Base-by-base conservation (phyloP, 176 grass and related monocot genomes). In the Alloteropsis semialata region DNA sequence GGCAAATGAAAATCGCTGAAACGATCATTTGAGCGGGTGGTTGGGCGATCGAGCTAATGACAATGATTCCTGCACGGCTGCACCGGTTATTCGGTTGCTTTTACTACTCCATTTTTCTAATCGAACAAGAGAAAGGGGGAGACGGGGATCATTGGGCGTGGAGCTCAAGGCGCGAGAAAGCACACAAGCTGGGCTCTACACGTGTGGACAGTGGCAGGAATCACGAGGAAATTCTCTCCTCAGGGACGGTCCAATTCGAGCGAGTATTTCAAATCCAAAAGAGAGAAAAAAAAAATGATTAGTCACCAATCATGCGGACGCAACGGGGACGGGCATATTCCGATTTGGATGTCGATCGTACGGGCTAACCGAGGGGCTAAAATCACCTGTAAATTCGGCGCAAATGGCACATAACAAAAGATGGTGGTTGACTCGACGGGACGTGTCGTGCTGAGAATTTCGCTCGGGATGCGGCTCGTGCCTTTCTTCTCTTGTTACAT, bases 101-200 rank as follows among this genome's bases (percentile, higher is more conserved):
- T 10, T 55, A 55, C 51, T 55, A 27, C 53, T 3, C 8, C 53
- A 10, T 13, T 44, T 42, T 42, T 13, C 63, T 36, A 65, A n/a
- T 39, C 6, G 8, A 14, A 12, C 1, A 76, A 43, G 67, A 29
- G 36, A 72, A 17, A 17, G 15, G 17, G 46, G 5, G 46, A 17
- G 55, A n/a, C 25, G 11, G 51, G 65, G 81, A 83, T 83, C 75
- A 88, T 36, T 48, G 25, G 77, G 87, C 82, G 82, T 85, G 82
- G 61, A 81, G 87, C 82, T 85, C 87, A 81, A 85, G 72, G 84
- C 8, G 24, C 11, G 29, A 25, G 75, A 74, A 65, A 79, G 25
- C 27, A 18, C 15, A 79, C 15, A 79, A 18, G 58, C 6, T 15
- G 33, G 32, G 27, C 63, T 77, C 76, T 72, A 77, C 82, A 86